A percentile compares a stretch with the other conserved stretches of the same genome.
Evolutionary conservation across 768 basidiomycete genomes (phyloP).

Genomic region (Trametes coccinea): DNA sequence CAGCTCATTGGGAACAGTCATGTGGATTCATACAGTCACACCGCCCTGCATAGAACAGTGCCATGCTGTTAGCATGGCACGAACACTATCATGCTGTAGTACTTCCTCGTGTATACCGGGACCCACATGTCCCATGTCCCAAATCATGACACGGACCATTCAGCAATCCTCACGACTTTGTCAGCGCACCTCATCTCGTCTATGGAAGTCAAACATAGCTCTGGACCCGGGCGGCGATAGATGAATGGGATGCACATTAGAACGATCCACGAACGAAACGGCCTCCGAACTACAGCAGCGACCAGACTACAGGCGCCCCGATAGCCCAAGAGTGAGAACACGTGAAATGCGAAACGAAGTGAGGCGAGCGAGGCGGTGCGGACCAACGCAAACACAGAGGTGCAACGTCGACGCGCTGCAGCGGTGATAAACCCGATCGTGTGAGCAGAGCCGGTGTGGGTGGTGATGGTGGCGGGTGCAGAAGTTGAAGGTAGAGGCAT

Average conservation of each 20-base stretch:
- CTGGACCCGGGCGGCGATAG: too few species aligned
- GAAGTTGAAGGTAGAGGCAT: not conserved
- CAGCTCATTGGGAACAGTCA: not conserved
- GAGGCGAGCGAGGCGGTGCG: not conserved
- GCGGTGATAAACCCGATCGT: conserved; percentile 1
- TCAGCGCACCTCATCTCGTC: too few species aligned
- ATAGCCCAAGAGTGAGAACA: not conserved
- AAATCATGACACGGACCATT: too few species aligned
- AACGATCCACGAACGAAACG: conserved; percentile 19
- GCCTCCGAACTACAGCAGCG: not conserved
- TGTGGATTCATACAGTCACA: conserved; percentile 1
- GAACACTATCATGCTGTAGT: not conserved
- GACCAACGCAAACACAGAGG: not conserved
- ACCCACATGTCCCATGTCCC: too few species aligned
- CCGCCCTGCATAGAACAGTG: not conserved
- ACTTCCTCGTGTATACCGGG: not conserved
- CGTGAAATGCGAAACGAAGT: not conserved
- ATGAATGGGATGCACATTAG: not conserved
- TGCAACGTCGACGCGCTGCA: not conserved
- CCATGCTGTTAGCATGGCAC: not conserved
- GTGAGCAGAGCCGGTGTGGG: conserved; percentile 2
- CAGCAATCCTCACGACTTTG: too few species aligned
- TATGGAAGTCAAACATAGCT: too few species aligned
- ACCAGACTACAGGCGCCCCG: not conserved
- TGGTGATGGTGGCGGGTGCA: not conserved